phyloP scores from a whole-genome alignment of 108 stramenopile species.

The Skeletonema potamos region DNA sequence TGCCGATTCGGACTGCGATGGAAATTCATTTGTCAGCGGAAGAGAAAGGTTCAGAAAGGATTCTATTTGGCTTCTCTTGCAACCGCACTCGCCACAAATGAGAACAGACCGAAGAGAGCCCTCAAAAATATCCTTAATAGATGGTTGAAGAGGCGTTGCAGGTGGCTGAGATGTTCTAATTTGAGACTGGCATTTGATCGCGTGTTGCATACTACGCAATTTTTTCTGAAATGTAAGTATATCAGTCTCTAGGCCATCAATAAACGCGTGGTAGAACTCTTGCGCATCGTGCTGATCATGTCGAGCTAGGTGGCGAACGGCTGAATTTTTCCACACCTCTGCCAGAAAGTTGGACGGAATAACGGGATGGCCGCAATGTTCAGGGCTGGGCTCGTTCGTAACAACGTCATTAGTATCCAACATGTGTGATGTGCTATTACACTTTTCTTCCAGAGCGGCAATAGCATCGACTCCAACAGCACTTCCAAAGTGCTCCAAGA shows the following conservation, averaged over 20 bases:
- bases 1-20: constrained; percentile 70
- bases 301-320: constrained; percentile 73
- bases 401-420: neutral
- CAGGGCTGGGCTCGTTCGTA: constrained; percentile 6
- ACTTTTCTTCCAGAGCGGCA: constrained; percentile 29
- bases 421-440: constrained; percentile 6
- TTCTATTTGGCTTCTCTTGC: constrained; percentile 62
- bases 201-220: constrained; percentile 11
- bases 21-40: constrained; percentile 56
- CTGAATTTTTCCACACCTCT: constrained; percentile 77
- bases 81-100: constrained; percentile 70
- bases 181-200: neutral
- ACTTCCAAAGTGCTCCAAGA: constrained; percentile 72
- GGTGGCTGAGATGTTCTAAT: neutral
- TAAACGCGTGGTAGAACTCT: constrained; percentile 85
- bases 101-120: constrained; percentile 76
- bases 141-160: neutral
- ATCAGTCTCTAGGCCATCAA: constrained; percentile 63
- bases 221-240: constrained; percentile 17
- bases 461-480: constrained; percentile 57
- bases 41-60: constrained; percentile 78
- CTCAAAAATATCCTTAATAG: constrained; percentile 67
- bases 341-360: constrained; percentile 76
- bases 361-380: constrained; percentile 67
- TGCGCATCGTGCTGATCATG: constrained; percentile 92